A percentile compares a stretch with the other conserved stretches of the same genome.
Conservation (phyloP, 352 stramenopile species). For the Detonula confervacea region DNA sequence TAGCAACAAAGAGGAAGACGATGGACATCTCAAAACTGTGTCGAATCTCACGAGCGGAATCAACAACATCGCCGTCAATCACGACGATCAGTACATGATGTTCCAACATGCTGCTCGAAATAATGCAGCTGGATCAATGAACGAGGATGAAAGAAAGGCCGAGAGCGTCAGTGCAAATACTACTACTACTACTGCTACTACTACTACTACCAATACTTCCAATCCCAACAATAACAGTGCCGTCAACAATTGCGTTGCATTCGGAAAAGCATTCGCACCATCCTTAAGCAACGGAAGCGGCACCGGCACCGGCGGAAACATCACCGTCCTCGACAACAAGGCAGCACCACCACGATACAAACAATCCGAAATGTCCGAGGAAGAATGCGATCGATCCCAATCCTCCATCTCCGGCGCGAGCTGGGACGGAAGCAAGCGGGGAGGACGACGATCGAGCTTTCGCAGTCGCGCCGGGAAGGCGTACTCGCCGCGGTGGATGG, state of each 20-base stretch:
- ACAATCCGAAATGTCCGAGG: not conserved
- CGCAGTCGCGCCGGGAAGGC: constrained; percentile 13
- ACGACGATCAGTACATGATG: not conserved
- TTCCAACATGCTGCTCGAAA: not conserved
- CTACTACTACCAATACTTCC: not conserved
- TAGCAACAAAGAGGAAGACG: constrained; percentile 1
- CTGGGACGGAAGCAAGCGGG: constrained; percentile 21
- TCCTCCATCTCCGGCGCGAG: constrained; percentile 15
- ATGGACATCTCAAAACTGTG: constrained; percentile 13
- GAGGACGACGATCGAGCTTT: constrained; percentile 13
- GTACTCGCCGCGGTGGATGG: constrained; percentile 34
- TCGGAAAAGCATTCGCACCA: not conserved
- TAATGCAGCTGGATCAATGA: constrained; percentile 2
- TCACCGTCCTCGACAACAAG: not conserved
- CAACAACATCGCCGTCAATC: constrained; percentile 34
- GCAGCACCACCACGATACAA: not conserved
- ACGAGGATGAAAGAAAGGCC: constrained; percentile 27
- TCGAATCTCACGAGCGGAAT: constrained; percentile 24
- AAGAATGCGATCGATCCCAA: constrained; percentile 22
- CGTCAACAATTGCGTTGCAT: not conserved
- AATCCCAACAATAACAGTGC: not conserved
- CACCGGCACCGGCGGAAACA: not conserved
- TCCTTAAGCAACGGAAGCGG: not conserved
- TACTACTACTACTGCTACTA: not conserved
- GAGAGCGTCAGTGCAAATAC: not conserved